Evolutionary conservation across 2,329 filamentous ascomycete species (phyloP).

Genomic region (Calonectria henricotiae): DNA sequence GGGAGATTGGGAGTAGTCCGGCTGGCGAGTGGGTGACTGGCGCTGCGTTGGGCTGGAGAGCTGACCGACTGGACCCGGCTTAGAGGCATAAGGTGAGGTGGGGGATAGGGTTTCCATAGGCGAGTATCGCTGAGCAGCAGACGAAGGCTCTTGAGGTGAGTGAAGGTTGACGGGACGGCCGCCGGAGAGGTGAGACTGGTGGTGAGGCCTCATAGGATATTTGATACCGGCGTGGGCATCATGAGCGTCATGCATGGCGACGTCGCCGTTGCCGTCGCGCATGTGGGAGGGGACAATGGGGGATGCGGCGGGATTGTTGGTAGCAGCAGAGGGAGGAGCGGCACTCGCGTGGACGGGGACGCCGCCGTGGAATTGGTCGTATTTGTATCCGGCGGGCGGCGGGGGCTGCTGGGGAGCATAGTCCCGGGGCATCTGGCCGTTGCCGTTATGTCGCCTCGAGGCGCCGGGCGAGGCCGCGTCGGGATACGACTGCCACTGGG

Average conservation of each 20-base stretch:
- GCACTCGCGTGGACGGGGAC: conserved; percentile 54
- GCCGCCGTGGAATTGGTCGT: conserved; percentile 76
- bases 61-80: conserved; percentile 75
- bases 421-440: conserved; percentile 65
- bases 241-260: conserved; percentile 87
- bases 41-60: conserved; percentile 72
- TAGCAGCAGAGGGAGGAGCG: conserved; percentile 53
- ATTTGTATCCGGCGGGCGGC: conserved; percentile 74
- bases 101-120: conserved; percentile 94
- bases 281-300: conserved; percentile 72
- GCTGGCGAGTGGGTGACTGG: conserved; percentile 84
- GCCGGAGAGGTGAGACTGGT: conserved; percentile 79
- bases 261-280: conserved; percentile 82
- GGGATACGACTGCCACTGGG: conserved; percentile 78
- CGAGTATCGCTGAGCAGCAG: conserved; percentile 92
- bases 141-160: conserved; percentile 79
- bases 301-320: conserved; percentile 71
- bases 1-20: conserved; percentile 74
- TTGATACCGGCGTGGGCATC: conserved; percentile 91
- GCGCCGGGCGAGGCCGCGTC: conserved; percentile 71
- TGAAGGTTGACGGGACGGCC: conserved; percentile 76
- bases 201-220: conserved; percentile 85
- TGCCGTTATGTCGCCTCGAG: conserved; percentile 77
- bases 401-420: conserved; percentile 59
- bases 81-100: conserved; percentile 81